Percentiles rank a stretch among this genome's conserved stretches.
Conservation (phyloP, 2,329 filamentous ascomycete species). For the Phyllosticta citribraziliensis region DNA sequence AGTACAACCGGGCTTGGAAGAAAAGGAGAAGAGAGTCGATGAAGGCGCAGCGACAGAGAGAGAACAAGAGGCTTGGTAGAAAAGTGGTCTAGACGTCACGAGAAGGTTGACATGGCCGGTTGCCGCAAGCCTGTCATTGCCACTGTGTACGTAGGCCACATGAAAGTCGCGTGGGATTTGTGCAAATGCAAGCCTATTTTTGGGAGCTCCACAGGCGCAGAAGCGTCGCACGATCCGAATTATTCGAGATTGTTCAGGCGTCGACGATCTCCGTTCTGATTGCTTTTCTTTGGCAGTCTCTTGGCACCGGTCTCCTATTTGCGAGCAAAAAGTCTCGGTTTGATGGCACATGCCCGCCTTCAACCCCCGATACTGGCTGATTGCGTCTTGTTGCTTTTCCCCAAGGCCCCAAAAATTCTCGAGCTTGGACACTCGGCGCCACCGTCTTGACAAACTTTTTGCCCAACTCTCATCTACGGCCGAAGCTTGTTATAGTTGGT, state of each 20-base stretch:
- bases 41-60: conserved; percentile 50
- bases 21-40: conserved; percentile 48
- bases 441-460: not conserved
- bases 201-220: not conserved
- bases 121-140: not conserved
- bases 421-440: not conserved
- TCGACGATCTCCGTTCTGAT: not conserved
- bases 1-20: conserved; percentile 41
- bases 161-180: not conserved
- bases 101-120: not conserved
- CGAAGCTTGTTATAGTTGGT: not conserved
- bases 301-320: not conserved
- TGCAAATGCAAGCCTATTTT: not conserved
- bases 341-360: not conserved
- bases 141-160: not conserved
- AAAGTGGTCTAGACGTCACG: conserved; percentile 10
- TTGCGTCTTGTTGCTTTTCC: not conserved
- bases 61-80: conserved; percentile 45
- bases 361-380: not conserved
- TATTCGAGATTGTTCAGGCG: not conserved
- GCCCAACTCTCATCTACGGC: not conserved
- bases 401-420: not conserved
- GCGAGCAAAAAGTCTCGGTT: not conserved
- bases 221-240: not conserved
- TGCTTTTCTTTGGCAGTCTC: not conserved